Conservation (phyloP, 768 basidiomycete genomes). For the Royoungia palumana region DNA sequence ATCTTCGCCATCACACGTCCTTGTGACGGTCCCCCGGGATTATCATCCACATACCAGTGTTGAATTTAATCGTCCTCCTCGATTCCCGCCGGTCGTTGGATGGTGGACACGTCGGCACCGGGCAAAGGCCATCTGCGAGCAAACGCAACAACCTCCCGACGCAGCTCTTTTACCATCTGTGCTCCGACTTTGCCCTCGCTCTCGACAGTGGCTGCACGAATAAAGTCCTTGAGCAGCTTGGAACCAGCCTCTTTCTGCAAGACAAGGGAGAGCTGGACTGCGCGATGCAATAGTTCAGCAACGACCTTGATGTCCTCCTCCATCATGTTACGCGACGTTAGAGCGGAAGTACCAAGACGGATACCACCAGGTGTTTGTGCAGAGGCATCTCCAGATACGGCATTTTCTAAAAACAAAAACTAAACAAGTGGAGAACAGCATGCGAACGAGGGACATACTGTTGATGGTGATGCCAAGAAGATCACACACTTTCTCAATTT, state of each 20-base stretch:
- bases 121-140: slow-evolving; percentile 91
- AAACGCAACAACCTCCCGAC: slow-evolving; percentile 77
- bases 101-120: slow-evolving; percentile 58
- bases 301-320: slow-evolving; percentile 86
- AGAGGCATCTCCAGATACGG: slow-evolving; percentile 93
- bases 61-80: slow-evolving; percentile 44
- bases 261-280: slow-evolving; percentile 83
- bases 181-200: slow-evolving; percentile 70
- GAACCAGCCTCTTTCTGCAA: slow-evolving; percentile 94
- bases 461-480: slow-evolving; percentile 95
- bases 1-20: slow-evolving; percentile 37
- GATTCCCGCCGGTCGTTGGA: slow-evolving; percentile 60
- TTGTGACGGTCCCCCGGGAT: not conserved
- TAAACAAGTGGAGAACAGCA: not conserved
- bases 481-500: slow-evolving; percentile 98
- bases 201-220: slow-evolving; percentile 68
- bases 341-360: slow-evolving; percentile 89
- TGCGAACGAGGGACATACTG: slow-evolving; percentile 48
- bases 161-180: slow-evolving; percentile 66
- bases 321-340: slow-evolving; percentile 92
- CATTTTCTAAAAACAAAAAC: slow-evolving; percentile 63
- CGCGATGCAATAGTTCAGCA: slow-evolving; percentile 88
- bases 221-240: slow-evolving; percentile 95
- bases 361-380: slow-evolving; percentile 97
- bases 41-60: not conserved